Base-by-base conservation (phyloP, 164 flowering plant genomes). In the Berberis thunbergii region DNA sequence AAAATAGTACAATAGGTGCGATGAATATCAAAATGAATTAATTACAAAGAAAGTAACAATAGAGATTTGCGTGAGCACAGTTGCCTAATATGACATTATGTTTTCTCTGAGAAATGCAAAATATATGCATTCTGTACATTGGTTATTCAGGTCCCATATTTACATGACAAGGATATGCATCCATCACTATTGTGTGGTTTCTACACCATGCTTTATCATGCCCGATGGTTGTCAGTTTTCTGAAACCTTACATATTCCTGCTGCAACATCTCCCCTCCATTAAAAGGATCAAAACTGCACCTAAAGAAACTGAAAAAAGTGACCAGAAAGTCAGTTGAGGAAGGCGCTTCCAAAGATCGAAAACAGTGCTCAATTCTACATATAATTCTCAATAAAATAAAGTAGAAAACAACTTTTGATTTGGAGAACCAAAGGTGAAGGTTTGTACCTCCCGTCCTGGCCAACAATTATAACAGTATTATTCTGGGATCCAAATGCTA, bases 181-280 rank as follows among this genome's bases (percentile, higher is more conserved):
- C 11, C 8, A 8, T 4, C 8, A 4, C 8, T 46, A 4, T 46
- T 4, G 4, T 6, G 12, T 10, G 26, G 7, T 38, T 10, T 40
- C 11, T 6, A 2, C 41, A 46, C 44, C 38, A 45, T 7, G 52
- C 66, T 54, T 7, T 64, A 76, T 73, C 68, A 75, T 4, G 67
- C 69, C 64, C 78, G 62, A 56, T 63, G 61, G 57, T 26, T 26
- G 26, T 81, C 88, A 12, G 84, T 75, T 71, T 83, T 84, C 64
- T 88, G 80, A 70, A 93, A 93, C 55, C 85, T 80, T 54, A 83
- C 68, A 70, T 80, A 83, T 74, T 88, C 97, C 72, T 64, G 81
- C 81, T 88, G 97, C 38, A 70, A 59, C 96, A 94, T 91, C 70
- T 83, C 83, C 64, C 98, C 98, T 67, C 98, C 95, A 62, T 79